These are phyloP conservation scores for Malus hybrid DNA, from an alignment of 331 rosid species.

Conservation along the genomic window DNA sequence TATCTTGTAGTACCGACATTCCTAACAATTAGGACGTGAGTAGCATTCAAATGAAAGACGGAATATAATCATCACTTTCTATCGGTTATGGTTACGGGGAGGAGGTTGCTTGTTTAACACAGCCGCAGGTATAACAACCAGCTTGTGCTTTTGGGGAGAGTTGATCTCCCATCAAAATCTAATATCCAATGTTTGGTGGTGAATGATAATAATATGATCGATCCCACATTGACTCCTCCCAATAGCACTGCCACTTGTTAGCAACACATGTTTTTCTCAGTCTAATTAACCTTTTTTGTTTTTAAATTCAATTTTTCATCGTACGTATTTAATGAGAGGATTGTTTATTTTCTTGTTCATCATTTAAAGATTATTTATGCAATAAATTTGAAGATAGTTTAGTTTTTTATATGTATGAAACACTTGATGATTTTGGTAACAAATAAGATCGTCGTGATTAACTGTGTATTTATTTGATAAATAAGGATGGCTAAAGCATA, in stretches of 20 bases:
- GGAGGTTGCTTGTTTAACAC: slow-evolving; percentile 71
- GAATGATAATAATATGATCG: background rate
- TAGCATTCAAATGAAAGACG: background rate
- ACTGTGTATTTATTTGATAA: too few species aligned
- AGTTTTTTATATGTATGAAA: too few species aligned
- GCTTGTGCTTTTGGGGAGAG: slow-evolving; percentile 2
- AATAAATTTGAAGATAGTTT: too few species aligned
- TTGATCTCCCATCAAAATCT: slow-evolving; percentile 66
- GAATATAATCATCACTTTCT: background rate
- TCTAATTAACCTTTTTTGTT: slow-evolving; percentile 6
- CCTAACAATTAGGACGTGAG: too few species aligned
- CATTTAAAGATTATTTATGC: too few species aligned
- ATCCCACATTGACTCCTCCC: slow-evolving; percentile 18
- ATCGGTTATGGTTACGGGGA: background rate
- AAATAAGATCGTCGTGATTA: too few species aligned
- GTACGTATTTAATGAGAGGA: too few species aligned
- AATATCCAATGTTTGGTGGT: slow-evolving; percentile 56
- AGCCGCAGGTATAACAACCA: slow-evolving; percentile 49
- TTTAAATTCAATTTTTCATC: background rate
- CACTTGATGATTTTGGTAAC: too few species aligned
- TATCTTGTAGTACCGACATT: too few species aligned
- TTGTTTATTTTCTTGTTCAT: too few species aligned
- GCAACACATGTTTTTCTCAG: slow-evolving; percentile 9
- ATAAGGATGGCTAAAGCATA: too few species aligned
- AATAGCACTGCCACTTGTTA: background rate